phyloP scores from a whole-genome alignment of 108 stramenopile genomes.

The Schizochytrium sp. region DNA sequence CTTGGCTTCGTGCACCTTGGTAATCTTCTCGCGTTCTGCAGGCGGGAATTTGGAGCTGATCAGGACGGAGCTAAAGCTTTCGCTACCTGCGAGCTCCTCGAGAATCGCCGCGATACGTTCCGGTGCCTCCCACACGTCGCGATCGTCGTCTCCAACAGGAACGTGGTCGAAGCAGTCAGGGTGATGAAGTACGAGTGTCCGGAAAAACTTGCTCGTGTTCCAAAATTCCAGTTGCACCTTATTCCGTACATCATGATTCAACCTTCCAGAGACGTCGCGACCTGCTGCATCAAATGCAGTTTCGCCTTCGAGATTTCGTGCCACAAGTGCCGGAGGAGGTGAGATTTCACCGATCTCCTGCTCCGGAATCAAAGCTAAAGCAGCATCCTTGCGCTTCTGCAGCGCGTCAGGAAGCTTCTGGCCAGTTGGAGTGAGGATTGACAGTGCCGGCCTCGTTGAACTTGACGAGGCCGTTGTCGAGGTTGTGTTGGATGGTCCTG shows the following conservation, averaged over 20 bases:
- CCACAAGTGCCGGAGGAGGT: background rate
- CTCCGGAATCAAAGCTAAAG: background rate
- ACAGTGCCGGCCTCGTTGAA: background rate
- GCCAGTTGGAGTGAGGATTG: background rate
- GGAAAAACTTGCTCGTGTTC: slow-evolving; percentile 50
- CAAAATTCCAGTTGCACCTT: slow-evolving; percentile 26
- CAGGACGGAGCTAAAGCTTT: background rate
- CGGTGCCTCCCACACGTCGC: slow-evolving; percentile 62
- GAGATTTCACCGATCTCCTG: background rate
- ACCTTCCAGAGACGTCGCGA: slow-evolving; percentile 8
- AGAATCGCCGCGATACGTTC: slow-evolving; percentile 62
- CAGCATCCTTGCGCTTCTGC: slow-evolving; percentile 30
- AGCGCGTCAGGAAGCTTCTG: slow-evolving; percentile 18
- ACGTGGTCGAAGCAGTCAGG: slow-evolving; percentile 64
- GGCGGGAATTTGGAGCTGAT: slow-evolving; percentile 52
- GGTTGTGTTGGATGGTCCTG: background rate
- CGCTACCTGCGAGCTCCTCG: background rate
- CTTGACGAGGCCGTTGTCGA: background rate
- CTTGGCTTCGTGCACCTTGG: slow-evolving; percentile 63
- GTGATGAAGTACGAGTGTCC: slow-evolving; percentile 58
- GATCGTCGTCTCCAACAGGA: slow-evolving; percentile 53
- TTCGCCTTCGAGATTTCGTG: slow-evolving; percentile 29
- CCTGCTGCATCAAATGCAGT: slow-evolving; percentile 53
- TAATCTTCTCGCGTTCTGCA: slow-evolving; percentile 61
- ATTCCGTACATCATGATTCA: slow-evolving; percentile 23